Conservation (phyloP, 768 basidiomycete genomes). For the Rhodosporidiobolus sp. region DNA sequence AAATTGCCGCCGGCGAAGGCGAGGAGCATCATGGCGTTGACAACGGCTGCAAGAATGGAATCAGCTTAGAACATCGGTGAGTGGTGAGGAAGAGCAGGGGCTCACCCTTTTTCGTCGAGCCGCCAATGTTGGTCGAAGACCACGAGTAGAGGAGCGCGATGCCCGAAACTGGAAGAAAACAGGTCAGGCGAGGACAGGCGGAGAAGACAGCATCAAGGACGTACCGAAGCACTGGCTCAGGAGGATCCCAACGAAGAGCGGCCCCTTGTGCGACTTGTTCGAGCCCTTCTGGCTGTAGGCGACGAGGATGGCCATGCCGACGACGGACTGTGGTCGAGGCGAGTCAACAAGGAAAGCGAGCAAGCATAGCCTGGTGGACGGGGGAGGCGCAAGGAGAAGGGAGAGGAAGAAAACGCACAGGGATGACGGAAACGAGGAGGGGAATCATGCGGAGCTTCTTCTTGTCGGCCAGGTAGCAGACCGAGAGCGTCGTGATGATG, state of each 20-base stretch:
- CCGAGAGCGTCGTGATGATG: slow-evolving; percentile 54
- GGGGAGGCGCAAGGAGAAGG: background rate
- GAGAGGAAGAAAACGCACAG: too few relatives aligned
- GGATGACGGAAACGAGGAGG: slow-evolving; percentile 9
- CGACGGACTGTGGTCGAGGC: slow-evolving; percentile 58
- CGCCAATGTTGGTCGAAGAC: slow-evolving; percentile 58
- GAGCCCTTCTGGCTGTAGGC: slow-evolving; percentile 52
- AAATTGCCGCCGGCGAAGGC: slow-evolving; percentile 56
- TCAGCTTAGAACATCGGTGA: background rate
- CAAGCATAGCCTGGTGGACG: too few relatives aligned
- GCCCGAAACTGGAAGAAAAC: too few relatives aligned
- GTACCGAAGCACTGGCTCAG: slow-evolving; percentile 55
- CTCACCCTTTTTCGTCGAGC: slow-evolving; percentile 61
- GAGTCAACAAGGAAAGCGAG: background rate
- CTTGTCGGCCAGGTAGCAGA: slow-evolving; percentile 17
- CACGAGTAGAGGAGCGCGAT: slow-evolving; percentile 63
- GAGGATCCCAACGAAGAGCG: slow-evolving; percentile 57
- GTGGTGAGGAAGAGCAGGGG: background rate
- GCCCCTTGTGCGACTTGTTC: slow-evolving; percentile 54
- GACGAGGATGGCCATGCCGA: slow-evolving; percentile 59
- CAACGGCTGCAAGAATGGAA: background rate
- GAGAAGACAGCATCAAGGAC: too few relatives aligned
- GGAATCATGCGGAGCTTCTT: slow-evolving; percentile 21
- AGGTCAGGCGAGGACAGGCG: too few relatives aligned
- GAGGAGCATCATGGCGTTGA: slow-evolving; percentile 27